phyloP scores from a whole-genome alignment of 1,139 yeast species.

The Spathaspora sp. region DNA sequence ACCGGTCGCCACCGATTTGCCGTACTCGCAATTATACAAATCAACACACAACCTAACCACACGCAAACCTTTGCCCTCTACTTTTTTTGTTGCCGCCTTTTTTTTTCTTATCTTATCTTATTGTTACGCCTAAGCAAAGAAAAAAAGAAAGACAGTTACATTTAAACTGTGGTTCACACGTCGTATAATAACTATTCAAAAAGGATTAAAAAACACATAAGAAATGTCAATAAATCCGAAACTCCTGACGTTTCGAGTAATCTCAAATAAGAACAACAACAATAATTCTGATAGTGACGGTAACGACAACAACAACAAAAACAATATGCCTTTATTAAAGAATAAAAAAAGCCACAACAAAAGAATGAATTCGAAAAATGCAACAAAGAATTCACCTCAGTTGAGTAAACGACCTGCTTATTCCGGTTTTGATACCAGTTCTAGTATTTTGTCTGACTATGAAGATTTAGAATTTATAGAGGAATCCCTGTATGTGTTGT shows the following conservation, averaged over 20 bases:
- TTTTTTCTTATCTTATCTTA: constrained; percentile 1
- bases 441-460: constrained; percentile 20
- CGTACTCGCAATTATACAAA: background rate
- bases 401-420: constrained; percentile 3
- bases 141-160: background rate
- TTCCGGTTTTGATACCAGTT: constrained; percentile 13
- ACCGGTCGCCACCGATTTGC: background rate
- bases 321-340: background rate
- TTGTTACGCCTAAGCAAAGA: background rate
- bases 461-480: constrained; percentile 15
- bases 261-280: background rate
- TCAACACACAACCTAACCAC: background rate
- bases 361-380: constrained; percentile 13
- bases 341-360: constrained; percentile 3
- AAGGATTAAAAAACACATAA: background rate
- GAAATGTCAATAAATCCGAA: constrained; percentile 4
- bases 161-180: background rate
- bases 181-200: background rate
- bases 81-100: background rate
- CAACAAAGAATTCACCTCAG: constrained; percentile 13
- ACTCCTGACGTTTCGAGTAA: background rate
- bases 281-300: background rate
- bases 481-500: constrained; percentile 45
- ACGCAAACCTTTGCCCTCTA: background rate
- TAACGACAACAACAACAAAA: constrained; percentile 5